Percentiles rank a stretch among this genome's conserved stretches.
These are phyloP conservation scores for Jackrogersella multiformis DNA, from an alignment of 495 filamentous ascomycete genomes.

Conservation along the genomic window DNA sequence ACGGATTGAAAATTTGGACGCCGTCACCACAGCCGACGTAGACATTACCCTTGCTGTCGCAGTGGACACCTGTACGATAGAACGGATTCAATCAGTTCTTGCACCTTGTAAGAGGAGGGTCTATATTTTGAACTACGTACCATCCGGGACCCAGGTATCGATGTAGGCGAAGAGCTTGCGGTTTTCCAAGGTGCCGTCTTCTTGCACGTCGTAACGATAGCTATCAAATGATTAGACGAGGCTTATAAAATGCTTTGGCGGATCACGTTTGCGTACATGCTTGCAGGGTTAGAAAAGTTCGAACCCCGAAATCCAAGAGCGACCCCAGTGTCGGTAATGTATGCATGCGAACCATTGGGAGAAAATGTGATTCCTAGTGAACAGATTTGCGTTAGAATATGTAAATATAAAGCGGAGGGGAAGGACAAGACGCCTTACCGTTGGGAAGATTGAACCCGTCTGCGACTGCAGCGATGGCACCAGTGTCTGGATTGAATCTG, in stretches of 20 bases:
- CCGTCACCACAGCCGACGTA: constrained; percentile 70
- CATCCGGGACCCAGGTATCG: constrained; percentile 65
- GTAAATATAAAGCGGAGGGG: background rate
- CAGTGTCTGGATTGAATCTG: constrained; percentile 58
- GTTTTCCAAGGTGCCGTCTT: constrained; percentile 54
- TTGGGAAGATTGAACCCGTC: constrained; percentile 67
- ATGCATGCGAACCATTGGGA: constrained; percentile 60
- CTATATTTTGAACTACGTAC: constrained; percentile 23
- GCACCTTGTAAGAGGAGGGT: background rate
- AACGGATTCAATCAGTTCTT: background rate
- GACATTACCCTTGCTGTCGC: constrained; percentile 67
- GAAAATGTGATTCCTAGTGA: constrained; percentile 62
- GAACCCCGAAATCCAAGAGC: constrained; percentile 53
- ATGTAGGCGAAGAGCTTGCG: constrained; percentile 67
- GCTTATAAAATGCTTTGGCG: background rate
- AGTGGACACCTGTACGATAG: constrained; percentile 56
- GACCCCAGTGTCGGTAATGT: constrained; percentile 66
- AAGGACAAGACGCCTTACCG: constrained; percentile 43
- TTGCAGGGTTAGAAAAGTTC: constrained; percentile 48
- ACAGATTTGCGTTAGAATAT: background rate
- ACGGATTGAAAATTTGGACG: constrained; percentile 68
- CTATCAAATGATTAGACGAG: constrained; percentile 32
- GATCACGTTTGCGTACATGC: constrained; percentile 47
- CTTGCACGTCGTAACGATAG: constrained; percentile 52
- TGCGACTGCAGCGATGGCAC: constrained; percentile 60